A percentile compares a stretch with the other conserved stretches of the same genome.
phyloP scores from a whole-genome alignment of 78 protist genomes.

The Cavenderia fasciculata region DNA sequence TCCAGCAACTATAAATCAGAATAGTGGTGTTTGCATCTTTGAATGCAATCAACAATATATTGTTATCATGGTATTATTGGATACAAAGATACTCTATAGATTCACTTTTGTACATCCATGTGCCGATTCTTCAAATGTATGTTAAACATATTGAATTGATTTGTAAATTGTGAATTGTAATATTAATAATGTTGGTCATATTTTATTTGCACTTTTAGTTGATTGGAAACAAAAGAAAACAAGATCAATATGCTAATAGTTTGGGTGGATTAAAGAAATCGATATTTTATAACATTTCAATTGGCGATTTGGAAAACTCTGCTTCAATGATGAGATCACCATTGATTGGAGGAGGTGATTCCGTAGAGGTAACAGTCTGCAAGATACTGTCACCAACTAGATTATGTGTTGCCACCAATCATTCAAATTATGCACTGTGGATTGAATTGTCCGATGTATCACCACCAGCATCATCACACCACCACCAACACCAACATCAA shows the following conservation, averaged over 20 bases:
- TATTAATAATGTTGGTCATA: background rate
- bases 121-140: too few species aligned
- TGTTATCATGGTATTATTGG: background rate
- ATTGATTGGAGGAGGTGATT: too few species aligned
- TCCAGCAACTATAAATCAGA: background rate
- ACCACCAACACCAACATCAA: too few species aligned
- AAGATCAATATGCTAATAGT: too few species aligned
- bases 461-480: too few species aligned
- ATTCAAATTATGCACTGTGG: too few species aligned
- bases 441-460: conserved; percentile 36
- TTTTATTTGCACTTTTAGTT: background rate
- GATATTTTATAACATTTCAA: conserved; percentile 16
- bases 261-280: background rate
- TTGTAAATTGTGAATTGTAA: background rate
- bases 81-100: conserved; percentile 33
- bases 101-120: conserved; percentile 52
- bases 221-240: conserved; percentile 56
- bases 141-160: background rate
- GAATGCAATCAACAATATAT: conserved; percentile 15
- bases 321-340: conserved; percentile 18
- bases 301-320: conserved; percentile 40
- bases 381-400: too few species aligned
- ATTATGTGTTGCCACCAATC: too few species aligned
- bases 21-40: conserved; percentile 13
- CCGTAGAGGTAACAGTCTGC: too few species aligned